Evolutionary conservation across 1,139 yeast genomes (phyloP).

Genomic region (Candida glucosophila): DNA sequence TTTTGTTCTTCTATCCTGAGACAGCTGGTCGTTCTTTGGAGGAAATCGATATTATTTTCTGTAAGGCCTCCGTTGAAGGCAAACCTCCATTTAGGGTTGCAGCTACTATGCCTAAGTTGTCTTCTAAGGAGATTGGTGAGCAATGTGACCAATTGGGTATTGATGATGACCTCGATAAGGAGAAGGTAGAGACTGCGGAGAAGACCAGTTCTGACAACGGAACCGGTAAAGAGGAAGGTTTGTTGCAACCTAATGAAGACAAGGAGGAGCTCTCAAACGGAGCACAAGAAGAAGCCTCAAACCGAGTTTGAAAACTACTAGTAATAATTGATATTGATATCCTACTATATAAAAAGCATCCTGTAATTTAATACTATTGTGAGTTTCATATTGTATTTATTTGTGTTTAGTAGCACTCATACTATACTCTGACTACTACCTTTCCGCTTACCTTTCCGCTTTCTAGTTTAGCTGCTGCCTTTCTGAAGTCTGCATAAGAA

Average conservation of each 20-base stretch:
- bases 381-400: too few species aligned
- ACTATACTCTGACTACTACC: constrained; percentile 35
- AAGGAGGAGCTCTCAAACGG: too few species aligned
- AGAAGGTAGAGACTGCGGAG: constrained; percentile 14
- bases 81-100: constrained; percentile 45
- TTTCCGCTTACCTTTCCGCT: constrained; percentile 55
- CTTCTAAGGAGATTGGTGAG: constrained; percentile 36
- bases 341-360: too few species aligned
- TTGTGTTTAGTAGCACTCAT: too few species aligned
- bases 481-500: constrained; percentile 37
- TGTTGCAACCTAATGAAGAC: too few species aligned
- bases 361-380: too few species aligned
- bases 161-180: constrained; percentile 28
- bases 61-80: constrained; percentile 39
- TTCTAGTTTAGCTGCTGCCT: constrained; percentile 40
- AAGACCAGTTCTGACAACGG: too few species aligned
- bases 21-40: constrained; percentile 42
- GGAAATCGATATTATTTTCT: constrained; percentile 37
- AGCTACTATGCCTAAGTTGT: constrained; percentile 39
- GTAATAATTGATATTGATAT: too few species aligned
- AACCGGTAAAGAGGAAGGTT: too few species aligned
- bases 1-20: constrained; percentile 41
- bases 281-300: too few species aligned
- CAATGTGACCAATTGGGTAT: constrained; percentile 42
- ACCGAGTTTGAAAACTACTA: too few species aligned